These are phyloP conservation scores for Candida nonsorbophila DNA, from an alignment of 805 yeast genomes.

Conservation along the genomic window DNA sequence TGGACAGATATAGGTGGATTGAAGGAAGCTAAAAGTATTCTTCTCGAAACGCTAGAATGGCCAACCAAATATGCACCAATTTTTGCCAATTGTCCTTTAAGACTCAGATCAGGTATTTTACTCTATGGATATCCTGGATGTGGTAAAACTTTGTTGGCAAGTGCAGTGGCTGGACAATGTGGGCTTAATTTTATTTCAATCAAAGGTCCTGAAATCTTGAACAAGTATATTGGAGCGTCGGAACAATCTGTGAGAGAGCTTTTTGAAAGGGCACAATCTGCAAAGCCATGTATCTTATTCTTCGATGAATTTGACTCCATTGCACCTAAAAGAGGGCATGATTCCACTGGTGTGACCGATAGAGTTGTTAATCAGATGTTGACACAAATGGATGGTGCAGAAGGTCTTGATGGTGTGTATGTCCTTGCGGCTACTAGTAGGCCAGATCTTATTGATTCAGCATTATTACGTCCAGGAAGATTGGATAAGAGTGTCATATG, in stretches of 20 bases:
- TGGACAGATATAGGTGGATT: slow-evolving; percentile 94
- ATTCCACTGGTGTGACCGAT: slow-evolving; percentile 96
- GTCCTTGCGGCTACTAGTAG: slow-evolving; percentile 94
- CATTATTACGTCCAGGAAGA: slow-evolving; percentile 92
- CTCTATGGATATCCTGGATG: slow-evolving; percentile 97
- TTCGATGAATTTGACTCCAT: slow-evolving; percentile 96
- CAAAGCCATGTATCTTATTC: slow-evolving; percentile 87
- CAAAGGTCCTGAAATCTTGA: slow-evolving; percentile 92
- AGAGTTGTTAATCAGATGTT: slow-evolving; percentile 94
- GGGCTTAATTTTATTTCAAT: slow-evolving; percentile 90
- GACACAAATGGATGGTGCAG: slow-evolving; percentile 99
- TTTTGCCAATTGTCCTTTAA: slow-evolving; percentile 80
- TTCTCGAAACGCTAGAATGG: slow-evolving; percentile 92
- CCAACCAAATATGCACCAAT: slow-evolving; percentile 95
- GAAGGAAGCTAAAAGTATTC: slow-evolving; percentile 62
- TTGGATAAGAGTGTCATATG: slow-evolving; percentile 89
- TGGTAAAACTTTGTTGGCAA: slow-evolving; percentile 89
- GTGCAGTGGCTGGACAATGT: slow-evolving; percentile 90
- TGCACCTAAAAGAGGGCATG: slow-evolving; percentile 97
- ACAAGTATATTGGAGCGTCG: slow-evolving; percentile 95
- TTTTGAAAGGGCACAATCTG: slow-evolving; percentile 91
- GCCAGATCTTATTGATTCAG: slow-evolving; percentile 94
- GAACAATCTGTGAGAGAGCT: slow-evolving; percentile 92
- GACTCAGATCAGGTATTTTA: slow-evolving; percentile 84
- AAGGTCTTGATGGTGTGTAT: slow-evolving; percentile 94